phyloP scores from a whole-genome alignment of 371 early-diverging fungal species.

The Mucor mucedo region DNA sequence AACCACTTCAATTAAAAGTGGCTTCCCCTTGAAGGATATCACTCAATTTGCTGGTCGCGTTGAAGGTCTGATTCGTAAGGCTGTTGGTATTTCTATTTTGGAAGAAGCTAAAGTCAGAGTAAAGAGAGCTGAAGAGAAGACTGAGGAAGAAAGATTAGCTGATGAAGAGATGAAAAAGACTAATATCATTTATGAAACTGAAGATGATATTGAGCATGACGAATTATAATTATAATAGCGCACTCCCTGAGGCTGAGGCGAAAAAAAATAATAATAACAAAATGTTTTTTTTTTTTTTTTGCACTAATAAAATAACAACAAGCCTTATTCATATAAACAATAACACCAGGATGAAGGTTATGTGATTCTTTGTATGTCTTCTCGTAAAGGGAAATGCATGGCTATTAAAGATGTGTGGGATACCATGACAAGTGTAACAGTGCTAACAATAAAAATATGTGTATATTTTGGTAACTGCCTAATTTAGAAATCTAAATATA shows the following conservation, averaged over 20 bases:
- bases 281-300: neutral
- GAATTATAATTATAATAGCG: slow-evolving; percentile 18
- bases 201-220: slow-evolving; percentile 31
- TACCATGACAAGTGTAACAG: neutral
- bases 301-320: neutral
- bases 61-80: slow-evolving; percentile 71
- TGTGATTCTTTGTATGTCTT: no score
- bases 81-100: slow-evolving; percentile 62
- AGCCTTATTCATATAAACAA: neutral
- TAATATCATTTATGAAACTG: slow-evolving; percentile 28
- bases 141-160: slow-evolving; percentile 39
- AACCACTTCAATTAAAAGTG: slow-evolving; percentile 77
- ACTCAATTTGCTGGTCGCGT: slow-evolving; percentile 70
- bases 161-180: slow-evolving; percentile 41
- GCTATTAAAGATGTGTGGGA: neutral
- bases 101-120: slow-evolving; percentile 59
- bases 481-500: slow-evolving; percentile 11
- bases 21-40: slow-evolving; percentile 69
- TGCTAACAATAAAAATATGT: neutral
- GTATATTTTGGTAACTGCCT: slow-evolving; percentile 13
- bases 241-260: neutral
- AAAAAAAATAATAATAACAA: slow-evolving; percentile 8
- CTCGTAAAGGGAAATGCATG: neutral
- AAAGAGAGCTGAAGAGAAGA: slow-evolving; percentile 50
- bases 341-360: no score